Conservation (phyloP, 2,329 filamentous ascomycete species). For the Calonectria naviculata region DNA sequence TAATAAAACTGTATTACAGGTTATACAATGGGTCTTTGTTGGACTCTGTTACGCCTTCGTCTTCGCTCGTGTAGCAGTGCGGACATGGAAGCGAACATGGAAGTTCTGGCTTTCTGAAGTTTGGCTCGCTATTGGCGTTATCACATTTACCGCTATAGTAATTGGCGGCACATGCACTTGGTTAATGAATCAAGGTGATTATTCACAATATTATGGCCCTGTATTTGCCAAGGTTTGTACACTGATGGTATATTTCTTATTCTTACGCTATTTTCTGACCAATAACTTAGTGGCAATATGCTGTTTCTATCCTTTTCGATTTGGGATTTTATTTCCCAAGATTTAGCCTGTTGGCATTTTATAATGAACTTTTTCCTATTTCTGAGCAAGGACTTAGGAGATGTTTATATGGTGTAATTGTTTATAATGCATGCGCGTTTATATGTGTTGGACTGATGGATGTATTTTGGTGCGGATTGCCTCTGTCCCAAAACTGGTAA, state of each 20-base stretch:
- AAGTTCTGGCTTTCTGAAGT: background rate
- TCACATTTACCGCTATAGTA: background rate
- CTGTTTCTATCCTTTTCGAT: background rate
- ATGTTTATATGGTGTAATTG: background rate
- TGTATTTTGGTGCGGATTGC: background rate
- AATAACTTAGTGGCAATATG: background rate
- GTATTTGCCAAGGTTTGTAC: too few species aligned
- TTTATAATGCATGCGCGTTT: background rate
- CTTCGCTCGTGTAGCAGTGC: background rate
- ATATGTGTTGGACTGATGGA: background rate
- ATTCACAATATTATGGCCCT: too few species aligned
- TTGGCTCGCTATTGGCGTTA: background rate
- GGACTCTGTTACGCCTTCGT: background rate
- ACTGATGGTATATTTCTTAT: too few species aligned
- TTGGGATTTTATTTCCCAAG: conserved; percentile 3
- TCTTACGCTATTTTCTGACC: background rate
- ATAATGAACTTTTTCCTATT: conserved; percentile 5
- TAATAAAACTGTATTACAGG: too few species aligned
- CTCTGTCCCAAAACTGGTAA: background rate
- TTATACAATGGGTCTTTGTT: background rate
- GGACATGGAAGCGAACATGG: background rate
- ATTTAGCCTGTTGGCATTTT: conserved; percentile 5
- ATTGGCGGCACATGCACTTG: background rate
- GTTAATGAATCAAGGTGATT: too few species aligned
- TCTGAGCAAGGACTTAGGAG: background rate